Evolutionary conservation across 257 asterid genomes (phyloP), one percentile per base, ranked within the genome.

Genomic region (Scutellaria minor): DNA sequence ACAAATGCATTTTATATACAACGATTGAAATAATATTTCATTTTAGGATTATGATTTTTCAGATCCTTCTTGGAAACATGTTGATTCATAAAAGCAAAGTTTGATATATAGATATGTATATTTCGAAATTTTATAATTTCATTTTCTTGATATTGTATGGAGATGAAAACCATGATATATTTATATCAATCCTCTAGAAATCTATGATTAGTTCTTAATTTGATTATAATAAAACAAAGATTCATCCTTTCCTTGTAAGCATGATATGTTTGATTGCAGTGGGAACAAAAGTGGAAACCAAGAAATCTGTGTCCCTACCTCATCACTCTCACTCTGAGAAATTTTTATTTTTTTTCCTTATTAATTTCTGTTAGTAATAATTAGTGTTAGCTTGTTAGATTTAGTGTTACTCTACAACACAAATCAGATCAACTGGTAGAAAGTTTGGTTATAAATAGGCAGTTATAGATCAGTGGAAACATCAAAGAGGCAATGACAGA

Each of bases 201-300:
- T 31, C 4, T 31, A 51, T 22, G 57, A 51, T 20, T 51, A 14
- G 15, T 12, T 48, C 53, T 47, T 14, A 48, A 4, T 7, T 18
- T 50, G 48, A 10, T 10, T 52, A 9, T 41, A 9, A 55, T 40
- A 20, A 54, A 53, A 53, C 41, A 53, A 67, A 62, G 45, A 47
- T 9, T 6, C 39, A 7, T 45, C 67, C 62, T 64, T 75, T 11
- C 72, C 65, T 80, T 37, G 61, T 66, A 80, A 76, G 84, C 78
- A 39, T 76, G 70, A 72, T 44, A 15, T 46, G 63, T 39, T 39
- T 56, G 14, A 44, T 65, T 53, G 42, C 51, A 41, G 77, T 77
- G 59, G 82, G 81, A 77, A 73, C 77, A 80, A 80, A 31, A 64
- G 79, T 77, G 72, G 63, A 73, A 55, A 41, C 67, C 48, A 77